phyloP scores from a whole-genome alignment of 495 filamentous ascomycete genomes.

The Diplogelasinospora grovesii region DNA sequence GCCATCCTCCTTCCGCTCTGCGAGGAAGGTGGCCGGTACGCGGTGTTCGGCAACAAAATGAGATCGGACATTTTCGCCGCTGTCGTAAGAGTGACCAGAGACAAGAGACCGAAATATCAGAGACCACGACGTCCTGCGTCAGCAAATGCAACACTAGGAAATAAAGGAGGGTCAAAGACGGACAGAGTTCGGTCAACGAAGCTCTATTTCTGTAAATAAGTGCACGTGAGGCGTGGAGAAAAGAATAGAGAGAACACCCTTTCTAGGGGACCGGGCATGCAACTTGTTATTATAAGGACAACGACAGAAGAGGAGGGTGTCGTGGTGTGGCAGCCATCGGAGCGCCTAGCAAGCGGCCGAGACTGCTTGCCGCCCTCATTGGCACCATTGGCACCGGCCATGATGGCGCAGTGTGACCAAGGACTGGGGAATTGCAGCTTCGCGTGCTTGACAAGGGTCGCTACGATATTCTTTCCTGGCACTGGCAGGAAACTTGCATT shows the following conservation, averaged over 20 bases:
- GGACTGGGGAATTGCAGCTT: too few relatives aligned
- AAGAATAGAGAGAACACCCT: slow-evolving; percentile 20
- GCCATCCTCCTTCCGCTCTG: slow-evolving; percentile 57
- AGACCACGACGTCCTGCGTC: slow-evolving; percentile 37
- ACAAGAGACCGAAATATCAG: slow-evolving; percentile 9
- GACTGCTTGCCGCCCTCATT: slow-evolving; percentile 1
- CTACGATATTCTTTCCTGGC: background rate
- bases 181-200: slow-evolving; percentile 48
- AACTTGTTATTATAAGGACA: slow-evolving; percentile 27
- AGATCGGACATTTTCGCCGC: slow-evolving; percentile 47
- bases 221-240: slow-evolving; percentile 29
- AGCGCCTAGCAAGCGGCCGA: slow-evolving; percentile 20
- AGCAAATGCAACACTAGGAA: slow-evolving; percentile 21
- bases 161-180: slow-evolving; percentile 28
- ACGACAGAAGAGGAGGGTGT: slow-evolving; percentile 4
- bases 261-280: slow-evolving; percentile 17
- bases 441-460: too few relatives aligned
- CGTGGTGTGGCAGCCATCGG: slow-evolving; percentile 3
- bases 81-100: slow-evolving; percentile 14
- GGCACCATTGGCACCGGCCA: slow-evolving; percentile 3
- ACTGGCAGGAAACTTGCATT: too few relatives aligned
- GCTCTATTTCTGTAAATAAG: slow-evolving; percentile 27
- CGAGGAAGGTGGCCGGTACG: slow-evolving; percentile 58
- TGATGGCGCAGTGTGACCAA: background rate
- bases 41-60: slow-evolving; percentile 51